Conservation (phyloP, 1,139 yeast genomes). For the Scheffersomyces cryptocercus region DNA sequence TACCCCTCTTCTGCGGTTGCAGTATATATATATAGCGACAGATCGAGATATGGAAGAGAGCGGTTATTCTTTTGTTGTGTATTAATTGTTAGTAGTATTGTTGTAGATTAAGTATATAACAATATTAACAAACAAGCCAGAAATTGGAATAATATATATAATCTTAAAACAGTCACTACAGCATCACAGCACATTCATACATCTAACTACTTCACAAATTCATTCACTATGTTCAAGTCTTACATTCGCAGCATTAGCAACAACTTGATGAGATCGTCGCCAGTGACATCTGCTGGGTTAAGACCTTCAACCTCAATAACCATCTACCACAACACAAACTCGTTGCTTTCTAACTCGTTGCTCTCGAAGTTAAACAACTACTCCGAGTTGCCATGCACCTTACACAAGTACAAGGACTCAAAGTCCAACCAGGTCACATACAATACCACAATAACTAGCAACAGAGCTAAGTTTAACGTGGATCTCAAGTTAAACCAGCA, state of each 20-base stretch:
- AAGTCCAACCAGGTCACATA: neutral
- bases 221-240: conserved; percentile 11
- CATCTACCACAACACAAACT: conserved; percentile 33
- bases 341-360: conserved; percentile 23
- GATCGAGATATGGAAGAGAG: too few relatives aligned
- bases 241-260: conserved; percentile 3
- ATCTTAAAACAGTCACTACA: too few relatives aligned
- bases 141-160: too few relatives aligned
- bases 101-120: too few relatives aligned
- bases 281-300: conserved; percentile 1
- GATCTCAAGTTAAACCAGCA: conserved; percentile 25
- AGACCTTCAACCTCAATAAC: conserved; percentile 21
- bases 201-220: neutral
- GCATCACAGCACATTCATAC: too few relatives aligned
- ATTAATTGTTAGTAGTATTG: too few relatives aligned
- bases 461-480: conserved; percentile 22
- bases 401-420: conserved; percentile 12
- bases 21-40: too few relatives aligned
- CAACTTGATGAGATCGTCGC: neutral
- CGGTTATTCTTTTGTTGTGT: too few relatives aligned
- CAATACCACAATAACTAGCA: neutral
- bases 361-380: conserved; percentile 23
- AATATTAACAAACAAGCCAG: too few relatives aligned
- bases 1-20: too few relatives aligned
- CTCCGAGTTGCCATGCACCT: conserved; percentile 23